Evolutionary conservation across 306 rosid species (phyloP), one percentile per base, ranked within the genome.

Genomic region (Psophocarpus tetragonolobus): DNA sequence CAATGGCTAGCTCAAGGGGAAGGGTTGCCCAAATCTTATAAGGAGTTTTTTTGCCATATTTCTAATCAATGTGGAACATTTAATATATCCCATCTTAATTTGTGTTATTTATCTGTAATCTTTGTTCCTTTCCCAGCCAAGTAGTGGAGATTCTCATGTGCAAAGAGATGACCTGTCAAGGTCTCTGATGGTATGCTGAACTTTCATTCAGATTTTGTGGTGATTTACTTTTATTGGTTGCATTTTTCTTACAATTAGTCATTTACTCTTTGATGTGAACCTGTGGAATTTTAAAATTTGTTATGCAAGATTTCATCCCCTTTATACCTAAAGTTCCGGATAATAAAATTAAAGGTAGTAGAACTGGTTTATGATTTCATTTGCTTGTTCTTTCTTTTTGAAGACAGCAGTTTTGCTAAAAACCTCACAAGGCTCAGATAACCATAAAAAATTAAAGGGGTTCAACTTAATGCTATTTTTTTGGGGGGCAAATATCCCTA

Each of bases 111-210:
- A 44, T 50, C 58, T 75, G 60, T 82, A 21, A 86, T 61, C 5
- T 81, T 20, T 87, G 33, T 56, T 56, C 75, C 72, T 84, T 47
- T 70, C 30, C 77, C 90, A 92, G 97, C 86, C 82, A 82, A 74
- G 54, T 24, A 87, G 82, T 66, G 99, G 85, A 81, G 91, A 92
- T 12, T 68, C 79, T 83, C 85, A 57, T 66, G 88, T 88, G 77
- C 90, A 76, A 85, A 90, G 97, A 86, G 92, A 91, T 78, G 91
- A 92, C 85, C 86, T 95, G 61, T 88, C 97, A 1, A 85, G 74
- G 78, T 93, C 96, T 66, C 80, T 95, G 79, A 91, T 92, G 99
- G 99, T 95, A 92, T 23, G 86, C 77, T 51, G 41, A 65, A 79
- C 72, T 84, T 76, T 24, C 57, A 61, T 71, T 83, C 72, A 56